A percentile compares a stretch with the other conserved stretches of the same genome.
These are phyloP conservation scores for Pezicula rhizophila DNA, from an alignment of 2,329 filamentous ascomycete genomes.

Conservation along the genomic window DNA sequence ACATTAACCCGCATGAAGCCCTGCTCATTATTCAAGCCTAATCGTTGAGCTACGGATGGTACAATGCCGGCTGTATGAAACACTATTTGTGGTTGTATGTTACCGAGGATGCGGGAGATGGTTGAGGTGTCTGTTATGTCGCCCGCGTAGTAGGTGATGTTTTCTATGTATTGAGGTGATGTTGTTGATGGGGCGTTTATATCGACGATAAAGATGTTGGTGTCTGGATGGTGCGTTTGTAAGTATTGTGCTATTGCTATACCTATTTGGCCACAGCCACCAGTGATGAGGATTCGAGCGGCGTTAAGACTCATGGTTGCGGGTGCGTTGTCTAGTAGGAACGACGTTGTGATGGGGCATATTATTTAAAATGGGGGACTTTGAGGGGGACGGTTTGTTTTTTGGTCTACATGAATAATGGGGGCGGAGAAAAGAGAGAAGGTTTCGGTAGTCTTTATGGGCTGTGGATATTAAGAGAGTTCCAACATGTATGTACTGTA, in stretches of 20 bases:
- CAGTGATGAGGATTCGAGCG: slow-evolving; percentile 31
- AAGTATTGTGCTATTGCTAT: slow-evolving; percentile 41
- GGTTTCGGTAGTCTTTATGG: too few species aligned
- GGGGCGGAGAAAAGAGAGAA: too few species aligned
- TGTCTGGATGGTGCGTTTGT: slow-evolving; percentile 28
- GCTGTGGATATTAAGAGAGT: too few species aligned
- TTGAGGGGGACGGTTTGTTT: too few species aligned
- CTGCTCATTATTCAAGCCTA: slow-evolving; percentile 20
- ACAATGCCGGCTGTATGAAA: slow-evolving; percentile 41
- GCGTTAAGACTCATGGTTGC: not conserved
- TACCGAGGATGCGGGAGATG: slow-evolving; percentile 33
- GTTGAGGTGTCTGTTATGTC: slow-evolving; percentile 38
- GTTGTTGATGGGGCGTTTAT: slow-evolving; percentile 27
- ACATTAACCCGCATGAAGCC: slow-evolving; percentile 40
- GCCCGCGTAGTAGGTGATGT: slow-evolving; percentile 39
- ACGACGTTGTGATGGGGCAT: too few species aligned
- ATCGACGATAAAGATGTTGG: slow-evolving; percentile 39
- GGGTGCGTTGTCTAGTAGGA: not conserved
- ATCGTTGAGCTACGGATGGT: slow-evolving; percentile 28
- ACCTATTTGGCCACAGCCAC: slow-evolving; percentile 43
- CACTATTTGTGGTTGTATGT: slow-evolving; percentile 36
- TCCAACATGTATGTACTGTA: too few species aligned
- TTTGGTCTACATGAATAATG: too few species aligned
- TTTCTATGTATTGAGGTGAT: slow-evolving; percentile 26
- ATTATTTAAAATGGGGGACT: too few species aligned